phyloP scores from a whole-genome alignment of 2,329 filamentous ascomycete genomes.

The Aspergillus sp. region DNA sequence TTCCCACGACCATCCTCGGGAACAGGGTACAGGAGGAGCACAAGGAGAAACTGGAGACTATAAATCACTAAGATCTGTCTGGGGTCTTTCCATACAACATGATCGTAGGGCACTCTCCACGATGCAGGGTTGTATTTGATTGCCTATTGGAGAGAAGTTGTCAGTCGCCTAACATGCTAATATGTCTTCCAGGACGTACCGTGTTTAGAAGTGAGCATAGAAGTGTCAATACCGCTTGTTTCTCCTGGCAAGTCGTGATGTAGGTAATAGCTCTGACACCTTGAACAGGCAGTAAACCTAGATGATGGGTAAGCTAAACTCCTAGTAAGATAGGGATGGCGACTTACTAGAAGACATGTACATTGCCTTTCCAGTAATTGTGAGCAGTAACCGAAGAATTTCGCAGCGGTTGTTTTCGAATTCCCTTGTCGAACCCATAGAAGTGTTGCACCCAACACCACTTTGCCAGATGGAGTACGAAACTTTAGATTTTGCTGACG shows the following conservation, averaged over 20 bases:
- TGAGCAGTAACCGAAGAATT: conserved; percentile 80
- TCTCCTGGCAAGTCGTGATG: conserved; percentile 82
- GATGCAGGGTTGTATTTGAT: conserved; percentile 93
- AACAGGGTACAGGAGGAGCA: conserved; percentile 81
- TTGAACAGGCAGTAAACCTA: conserved; percentile 70
- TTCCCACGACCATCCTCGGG: conserved; percentile 68
- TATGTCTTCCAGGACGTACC: conserved; percentile 52
- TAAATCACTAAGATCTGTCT: conserved; percentile 91
- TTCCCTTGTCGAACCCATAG: conserved; percentile 84
- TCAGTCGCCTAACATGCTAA: not conserved
- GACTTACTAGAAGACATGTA: conserved; percentile 73
- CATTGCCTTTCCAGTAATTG: conserved; percentile 86
- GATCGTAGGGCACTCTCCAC: conserved; percentile 93
- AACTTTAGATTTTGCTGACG: conserved; percentile 73
- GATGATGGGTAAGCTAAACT: conserved; percentile 12
- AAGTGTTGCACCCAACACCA: conserved; percentile 90
- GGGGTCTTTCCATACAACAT: conserved; percentile 85
- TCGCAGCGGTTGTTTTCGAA: conserved; percentile 92
- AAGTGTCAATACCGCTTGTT: conserved; percentile 85
- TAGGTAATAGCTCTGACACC: conserved; percentile 86
- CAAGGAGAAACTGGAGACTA: conserved; percentile 84
- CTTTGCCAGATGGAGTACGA: conserved; percentile 97
- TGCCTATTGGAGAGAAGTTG: conserved; percentile 55
- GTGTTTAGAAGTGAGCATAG: conserved; percentile 94
- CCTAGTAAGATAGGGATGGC: not conserved